phyloP scores from a whole-genome alignment of 441 rosid genomes.

The Adansonia rubrostipa region DNA sequence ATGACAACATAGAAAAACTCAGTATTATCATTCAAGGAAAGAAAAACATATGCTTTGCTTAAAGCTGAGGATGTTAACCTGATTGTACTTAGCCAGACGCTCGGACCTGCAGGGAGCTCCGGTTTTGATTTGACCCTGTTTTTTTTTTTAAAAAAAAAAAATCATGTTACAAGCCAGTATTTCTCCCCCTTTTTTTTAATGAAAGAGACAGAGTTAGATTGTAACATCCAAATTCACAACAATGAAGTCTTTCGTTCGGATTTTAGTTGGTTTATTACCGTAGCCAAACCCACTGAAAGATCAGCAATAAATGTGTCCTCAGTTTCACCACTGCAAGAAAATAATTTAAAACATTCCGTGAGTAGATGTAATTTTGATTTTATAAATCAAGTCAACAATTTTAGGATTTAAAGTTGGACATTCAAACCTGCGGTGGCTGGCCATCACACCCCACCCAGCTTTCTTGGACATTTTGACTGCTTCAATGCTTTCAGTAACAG shows the following conservation, averaged over 20 bases:
- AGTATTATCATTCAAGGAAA: background rate
- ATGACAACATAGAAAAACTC: background rate
- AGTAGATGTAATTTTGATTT: background rate
- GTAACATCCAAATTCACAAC: background rate
- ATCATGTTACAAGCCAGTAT: background rate
- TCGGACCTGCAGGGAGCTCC: slow-evolving; percentile 99
- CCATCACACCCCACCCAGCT: slow-evolving; percentile 99
- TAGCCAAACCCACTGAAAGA: slow-evolving; percentile 86
- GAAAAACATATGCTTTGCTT: background rate
- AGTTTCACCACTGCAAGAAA: slow-evolving; percentile 80
- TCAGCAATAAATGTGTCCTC: slow-evolving; percentile 99
- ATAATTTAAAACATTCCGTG: background rate
- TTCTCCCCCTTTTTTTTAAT: background rate
- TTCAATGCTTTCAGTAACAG: slow-evolving; percentile 96
- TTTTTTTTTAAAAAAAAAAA: background rate
- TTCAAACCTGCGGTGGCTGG: slow-evolving; percentile 75
- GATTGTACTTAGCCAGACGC: slow-evolving; percentile 94
- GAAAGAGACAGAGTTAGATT: slow-evolving; percentile 14
- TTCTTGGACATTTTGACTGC: slow-evolving; percentile 93
- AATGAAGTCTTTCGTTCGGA: background rate
- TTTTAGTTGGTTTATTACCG: slow-evolving; percentile 51
- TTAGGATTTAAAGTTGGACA: background rate
- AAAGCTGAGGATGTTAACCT: slow-evolving; percentile 44
- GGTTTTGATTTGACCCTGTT: slow-evolving; percentile 93
- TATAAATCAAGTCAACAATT: background rate